Conservation (phyloP, 352 stramenopile genomes). For the Globisporangium barbulae region DNA sequence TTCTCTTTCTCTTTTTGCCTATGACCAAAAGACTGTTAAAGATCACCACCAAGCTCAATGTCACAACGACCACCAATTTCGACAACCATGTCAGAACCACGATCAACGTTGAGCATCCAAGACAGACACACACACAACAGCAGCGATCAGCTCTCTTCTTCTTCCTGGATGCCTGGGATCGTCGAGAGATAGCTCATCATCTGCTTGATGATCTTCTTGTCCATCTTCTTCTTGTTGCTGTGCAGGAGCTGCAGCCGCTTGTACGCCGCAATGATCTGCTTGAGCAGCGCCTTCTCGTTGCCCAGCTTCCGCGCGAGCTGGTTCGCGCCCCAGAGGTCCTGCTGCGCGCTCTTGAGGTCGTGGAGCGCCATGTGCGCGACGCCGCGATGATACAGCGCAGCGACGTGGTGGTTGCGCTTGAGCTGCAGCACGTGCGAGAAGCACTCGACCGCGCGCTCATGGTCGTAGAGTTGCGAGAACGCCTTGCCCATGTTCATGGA, state of each 20-base stretch:
- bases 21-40: background rate
- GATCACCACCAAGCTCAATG: background rate
- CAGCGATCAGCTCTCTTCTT: conserved; percentile 1
- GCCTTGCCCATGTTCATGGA: conserved; percentile 85
- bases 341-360: conserved; percentile 52
- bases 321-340: conserved; percentile 69
- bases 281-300: conserved; percentile 35
- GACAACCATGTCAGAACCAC: background rate
- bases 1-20: background rate
- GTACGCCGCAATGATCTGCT: conserved; percentile 62
- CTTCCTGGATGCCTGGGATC: conserved; percentile 54
- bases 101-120: background rate
- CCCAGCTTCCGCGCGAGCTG: conserved; percentile 39
- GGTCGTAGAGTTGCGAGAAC: conserved; percentile 47
- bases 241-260: conserved; percentile 69
- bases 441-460: conserved; percentile 54
- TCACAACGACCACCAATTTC: background rate
- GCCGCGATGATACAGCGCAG: conserved; percentile 68
- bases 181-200: conserved; percentile 79
- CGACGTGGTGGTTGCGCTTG: conserved; percentile 44
- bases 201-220: conserved; percentile 83
- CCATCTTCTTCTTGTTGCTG: conserved; percentile 71
- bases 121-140: background rate
- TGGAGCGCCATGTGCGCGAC: conserved; percentile 61
- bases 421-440: conserved; percentile 51